Evolutionary conservation across 805 yeast genomes (phyloP), one percentile per base, ranked within the genome.

Genomic region (Kodamaea restingae): DNA sequence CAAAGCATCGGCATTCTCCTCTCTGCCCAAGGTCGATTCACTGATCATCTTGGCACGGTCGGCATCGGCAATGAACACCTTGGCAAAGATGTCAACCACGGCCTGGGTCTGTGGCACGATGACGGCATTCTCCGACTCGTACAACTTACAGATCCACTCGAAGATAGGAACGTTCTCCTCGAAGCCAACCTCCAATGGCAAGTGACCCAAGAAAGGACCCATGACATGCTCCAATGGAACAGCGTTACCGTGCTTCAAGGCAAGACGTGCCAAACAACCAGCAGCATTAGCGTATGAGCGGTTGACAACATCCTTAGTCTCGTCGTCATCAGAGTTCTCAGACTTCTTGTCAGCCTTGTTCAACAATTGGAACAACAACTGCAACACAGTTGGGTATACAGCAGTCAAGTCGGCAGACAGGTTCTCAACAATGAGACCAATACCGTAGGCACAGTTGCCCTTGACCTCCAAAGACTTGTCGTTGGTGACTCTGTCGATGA

Each of bases 241-340:
- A 26, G 83, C 75, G 27, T 64, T 66, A 52, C 78, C 80, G 60
- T 84, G 76, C 58, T 83, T 81, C 60, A 86, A 68, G 10, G 85
- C 76, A 85, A 93, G 74, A 65, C 98, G 80, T 12, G 96, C 90
- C 42, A 90, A 95, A 75, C 98, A 93, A 32, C 98, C 98, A 62
- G 93, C 84, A 4, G 96, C 96, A 62, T 93, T 93, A 44, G 98
- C 96, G 50, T 78, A 79, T 4, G 95, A 80, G 68, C 95, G 76
- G 65, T 82, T 81, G 51, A 86, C 76, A 44, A 79, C 83, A 48
- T 88, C 95, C 54, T 75, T 76, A 24, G 86, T 73, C 60, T 84
- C 91, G 49, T 83, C 95, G 53, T 81, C 88, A 45, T 78, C 84
- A 36, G 54, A 54, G 41, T 70, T 78, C 40, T 65, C 75, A 41